These are phyloP conservation scores for Rubroboletus pulcherrimus DNA, from an alignment of 768 basidiomycete species.

Conservation along the genomic window DNA sequence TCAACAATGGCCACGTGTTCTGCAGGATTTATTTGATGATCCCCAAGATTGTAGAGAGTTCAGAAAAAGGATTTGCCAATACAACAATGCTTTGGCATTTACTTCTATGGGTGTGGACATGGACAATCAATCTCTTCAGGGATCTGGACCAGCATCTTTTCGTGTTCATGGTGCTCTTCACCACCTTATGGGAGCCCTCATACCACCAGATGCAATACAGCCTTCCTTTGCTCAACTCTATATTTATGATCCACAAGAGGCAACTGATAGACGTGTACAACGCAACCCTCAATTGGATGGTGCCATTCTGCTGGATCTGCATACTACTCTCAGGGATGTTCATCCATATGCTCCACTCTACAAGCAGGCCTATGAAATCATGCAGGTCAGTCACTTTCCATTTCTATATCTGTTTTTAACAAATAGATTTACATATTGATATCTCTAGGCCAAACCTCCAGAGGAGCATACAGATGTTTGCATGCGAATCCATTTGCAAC, in stretches of 20 bases:
- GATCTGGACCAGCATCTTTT: neutral
- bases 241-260: neutral
- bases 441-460: constrained; percentile 8
- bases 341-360: constrained; percentile 29
- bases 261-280: neutral
- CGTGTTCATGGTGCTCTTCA: neutral
- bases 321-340: neutral
- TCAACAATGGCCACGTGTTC: neutral
- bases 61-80: neutral
- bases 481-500: constrained; percentile 6
- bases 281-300: neutral
- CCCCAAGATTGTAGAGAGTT: neutral
- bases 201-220: neutral
- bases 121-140: neutral
- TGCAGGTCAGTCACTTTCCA: no score
- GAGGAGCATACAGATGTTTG: constrained; percentile 12
- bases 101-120: neutral
- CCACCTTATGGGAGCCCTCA: neutral
- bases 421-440: no score
- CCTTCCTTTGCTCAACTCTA: neutral
- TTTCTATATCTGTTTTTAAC: no score
- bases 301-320: neutral
- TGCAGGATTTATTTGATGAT: neutral
- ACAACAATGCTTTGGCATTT: neutral
- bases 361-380: constrained; percentile 31